Evolutionary conservation across 148 eudicot species (phyloP).

Genomic region (Camellia granthamiana): DNA sequence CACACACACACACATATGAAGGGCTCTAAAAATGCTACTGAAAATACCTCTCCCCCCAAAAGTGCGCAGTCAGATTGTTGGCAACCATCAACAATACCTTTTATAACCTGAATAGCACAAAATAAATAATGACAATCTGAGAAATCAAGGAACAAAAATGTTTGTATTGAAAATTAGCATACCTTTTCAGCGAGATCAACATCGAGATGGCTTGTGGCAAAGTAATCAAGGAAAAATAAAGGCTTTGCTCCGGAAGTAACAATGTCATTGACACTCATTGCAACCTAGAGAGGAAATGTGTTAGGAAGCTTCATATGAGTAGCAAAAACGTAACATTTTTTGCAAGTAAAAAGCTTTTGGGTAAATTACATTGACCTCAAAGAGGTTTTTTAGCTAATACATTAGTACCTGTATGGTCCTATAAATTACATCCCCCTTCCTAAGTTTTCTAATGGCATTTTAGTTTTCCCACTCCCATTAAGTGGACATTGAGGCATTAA

Average conservation of each 20-base stretch:
- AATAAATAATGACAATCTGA: neutral
- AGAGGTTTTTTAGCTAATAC: too few relatives aligned
- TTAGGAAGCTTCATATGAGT: slow-evolving; percentile 6
- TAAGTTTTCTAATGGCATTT: too few relatives aligned
- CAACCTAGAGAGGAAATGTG: slow-evolving; percentile 52
- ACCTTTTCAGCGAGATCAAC: slow-evolving; percentile 97
- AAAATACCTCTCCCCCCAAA: slow-evolving; percentile 89
- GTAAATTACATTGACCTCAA: neutral
- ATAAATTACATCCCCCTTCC: too few relatives aligned
- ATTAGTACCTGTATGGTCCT: too few relatives aligned
- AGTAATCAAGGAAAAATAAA: slow-evolving; percentile 90
- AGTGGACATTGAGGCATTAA: too few relatives aligned
- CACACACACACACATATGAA: neutral
- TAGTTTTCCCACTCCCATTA: too few relatives aligned
- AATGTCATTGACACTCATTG: slow-evolving; percentile 98
- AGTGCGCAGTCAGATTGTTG: slow-evolving; percentile 86
- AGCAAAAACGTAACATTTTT: neutral
- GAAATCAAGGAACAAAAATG: neutral
- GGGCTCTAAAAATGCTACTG: neutral
- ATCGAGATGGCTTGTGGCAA: slow-evolving; percentile 91
- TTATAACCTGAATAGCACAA: slow-evolving; percentile 61
- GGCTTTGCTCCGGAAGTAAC: slow-evolving; percentile 97
- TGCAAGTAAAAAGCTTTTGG: neutral
- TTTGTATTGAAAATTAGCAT: neutral
- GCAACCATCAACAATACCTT: slow-evolving; percentile 93